Base-by-base conservation (phyloP, 148 eudicot genomes). In the Limonium bicolor region DNA sequence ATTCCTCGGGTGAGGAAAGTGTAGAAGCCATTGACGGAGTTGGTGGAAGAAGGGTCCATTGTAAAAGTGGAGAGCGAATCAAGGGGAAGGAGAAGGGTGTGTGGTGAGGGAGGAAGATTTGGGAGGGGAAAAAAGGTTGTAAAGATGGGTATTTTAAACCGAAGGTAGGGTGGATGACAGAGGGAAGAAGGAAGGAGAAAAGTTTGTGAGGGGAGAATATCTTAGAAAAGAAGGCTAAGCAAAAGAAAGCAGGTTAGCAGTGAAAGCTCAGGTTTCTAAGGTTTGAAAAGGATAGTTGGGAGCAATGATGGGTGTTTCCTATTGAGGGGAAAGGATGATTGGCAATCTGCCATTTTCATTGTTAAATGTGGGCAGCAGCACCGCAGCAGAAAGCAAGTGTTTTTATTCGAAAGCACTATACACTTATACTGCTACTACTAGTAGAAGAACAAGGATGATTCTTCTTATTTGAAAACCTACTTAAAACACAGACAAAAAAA, bases 241-340 rank as follows among this genome's bases (percentile, higher is more conserved):
- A n/a, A n/a, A n/a, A n/a, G n/a, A n/a, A n/a, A n/a, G n/a, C n/a
- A n/a, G n/a, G n/a, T n/a, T n/a, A n/a, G n/a, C n/a, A n/a, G n/a
- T n/a, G n/a, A n/a, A n/a, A n/a, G n/a, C 73, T 71, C 79, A 68
- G 76, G 93, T 67, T 81, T 82, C 81, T 55, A 73, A 68, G 85
- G 73, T 49, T 64, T n/a, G n/a, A 75, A 80, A 71, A 50, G 70
- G 80, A 78, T 78, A 65, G 96, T 87, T 87, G 96, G 96, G 63
- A 50, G 90, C 69, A 87, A 87, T 87, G 88, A 87, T 87, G 88
- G 63, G 67, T 78, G 96, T 82, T 86, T 78, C 94, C 88, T 78
- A 66, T 61, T 46, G 53, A 79, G 94, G 85, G 88, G 87, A 67
- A 78, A 62, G 62, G 80, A 78, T 87, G 88, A 82, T 79, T 82